A percentile compares a stretch with the other conserved stretches of the same genome.
These are phyloP conservation scores for Nicotiana obtusifolia DNA, from an alignment of 257 asterid species.

Conservation along the genomic window DNA sequence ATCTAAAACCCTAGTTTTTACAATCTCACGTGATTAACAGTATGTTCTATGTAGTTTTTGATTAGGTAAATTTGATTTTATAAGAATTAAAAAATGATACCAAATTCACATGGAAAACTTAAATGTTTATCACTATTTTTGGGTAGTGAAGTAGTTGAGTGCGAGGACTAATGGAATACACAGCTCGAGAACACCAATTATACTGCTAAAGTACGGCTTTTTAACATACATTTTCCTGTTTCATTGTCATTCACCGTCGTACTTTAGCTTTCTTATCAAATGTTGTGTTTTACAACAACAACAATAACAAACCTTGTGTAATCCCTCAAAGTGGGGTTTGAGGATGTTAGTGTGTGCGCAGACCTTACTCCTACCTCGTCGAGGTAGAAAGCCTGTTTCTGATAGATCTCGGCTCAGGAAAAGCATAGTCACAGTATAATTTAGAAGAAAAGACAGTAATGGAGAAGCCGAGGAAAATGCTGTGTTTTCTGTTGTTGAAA, in stretches of 20 bases:
- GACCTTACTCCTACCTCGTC: too few relatives aligned
- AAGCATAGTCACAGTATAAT: too few relatives aligned
- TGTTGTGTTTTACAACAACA: background rate
- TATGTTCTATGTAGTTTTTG: background rate
- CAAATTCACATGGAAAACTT: background rate
- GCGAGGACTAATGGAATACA: conserved; percentile 50
- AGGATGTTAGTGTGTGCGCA: too few relatives aligned
- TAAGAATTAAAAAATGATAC: background rate
- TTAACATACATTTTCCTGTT: background rate
- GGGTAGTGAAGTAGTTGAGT: conserved; percentile 36
- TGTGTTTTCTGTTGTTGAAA: too few relatives aligned
- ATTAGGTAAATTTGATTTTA: background rate
- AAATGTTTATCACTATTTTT: background rate
- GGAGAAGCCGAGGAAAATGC: too few relatives aligned
- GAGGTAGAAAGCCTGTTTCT: too few relatives aligned
- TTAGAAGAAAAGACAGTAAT: too few relatives aligned
- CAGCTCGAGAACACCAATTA: conserved; percentile 41
- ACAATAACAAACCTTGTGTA: too few relatives aligned
- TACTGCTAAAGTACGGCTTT: conserved; percentile 35
- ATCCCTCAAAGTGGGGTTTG: too few relatives aligned
- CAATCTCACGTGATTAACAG: background rate
- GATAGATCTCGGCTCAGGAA: too few relatives aligned
- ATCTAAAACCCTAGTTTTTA: background rate
- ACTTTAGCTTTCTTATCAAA: background rate
- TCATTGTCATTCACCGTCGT: background rate